Base-by-base conservation (phyloP, 1,139 yeast genomes). In the Suhomyces yuchorum region DNA sequence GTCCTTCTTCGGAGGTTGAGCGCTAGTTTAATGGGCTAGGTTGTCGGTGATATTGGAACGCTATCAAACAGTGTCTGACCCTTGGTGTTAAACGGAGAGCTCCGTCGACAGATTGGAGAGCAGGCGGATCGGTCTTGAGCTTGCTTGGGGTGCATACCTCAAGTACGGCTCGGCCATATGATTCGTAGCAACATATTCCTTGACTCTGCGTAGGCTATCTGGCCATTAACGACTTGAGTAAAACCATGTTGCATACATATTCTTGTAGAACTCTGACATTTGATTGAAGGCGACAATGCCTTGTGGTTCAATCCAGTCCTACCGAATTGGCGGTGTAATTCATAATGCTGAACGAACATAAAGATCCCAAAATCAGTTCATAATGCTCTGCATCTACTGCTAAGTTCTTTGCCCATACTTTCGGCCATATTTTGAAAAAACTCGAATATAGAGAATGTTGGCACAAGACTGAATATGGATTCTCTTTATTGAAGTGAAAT, bases 141-240 rank as follows among this genome's bases (percentile, higher is more conserved):
- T 85, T 88, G 77, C 77, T 61, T 44, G 52, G 42, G 48, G 52
- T 40, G 56, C 49, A 47, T 50, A 44, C 53, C 54, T 49, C 49
- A 42, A 44, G 51, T 51, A 84, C 56, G 80, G 87, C 81, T 82
- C 85, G 84, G 67, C 75, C 75, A 55, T 48, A 60, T 65, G 50
- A 62, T 62, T 60, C 72, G 79, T 67, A 75, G 90, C 92, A 81
- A 87, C 89, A 87, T 87, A 87, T 87, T 87, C 95, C 95, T 86
- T 85, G 76, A 84, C 93, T 80, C 87, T 85, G 84, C 89, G 91
- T 77, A 86, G 84, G 87, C 72, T 83, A 71, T 80, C 37, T 80
- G 87, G 80, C 89, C 80, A 56, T 71, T 86, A 79, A 82, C 84
- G 91, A 86, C 80, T 84, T 84, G 91, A 86, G 93, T 85, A 85